These are phyloP conservation scores for Pseudonitzschia multistriata DNA, from an alignment of 108 stramenopile species.

Conservation along the genomic window DNA sequence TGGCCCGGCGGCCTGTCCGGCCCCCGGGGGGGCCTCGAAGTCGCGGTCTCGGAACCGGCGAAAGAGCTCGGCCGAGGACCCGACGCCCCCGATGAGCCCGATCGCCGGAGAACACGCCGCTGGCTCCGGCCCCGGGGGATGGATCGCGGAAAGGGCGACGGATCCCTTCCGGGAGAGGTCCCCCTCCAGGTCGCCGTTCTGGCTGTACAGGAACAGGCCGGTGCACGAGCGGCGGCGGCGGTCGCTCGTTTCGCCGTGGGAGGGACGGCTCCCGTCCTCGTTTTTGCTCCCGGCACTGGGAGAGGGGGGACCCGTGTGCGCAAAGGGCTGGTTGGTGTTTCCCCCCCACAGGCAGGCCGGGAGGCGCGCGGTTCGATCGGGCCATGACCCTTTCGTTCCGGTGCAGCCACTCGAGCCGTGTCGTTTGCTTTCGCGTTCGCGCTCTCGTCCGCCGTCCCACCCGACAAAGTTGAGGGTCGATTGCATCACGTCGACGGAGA, in stretches of 20 bases:
- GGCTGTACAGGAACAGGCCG: slow-evolving; percentile 1
- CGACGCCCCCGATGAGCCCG: slow-evolving; percentile 2
- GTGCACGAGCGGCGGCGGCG: not conserved
- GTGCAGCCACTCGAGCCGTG: not conserved
- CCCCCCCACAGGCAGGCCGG: slow-evolving; percentile 12
- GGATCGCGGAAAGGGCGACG: not conserved
- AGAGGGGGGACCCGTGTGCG: not conserved
- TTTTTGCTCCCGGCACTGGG: not conserved
- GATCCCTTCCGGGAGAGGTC: slow-evolving; percentile 2
- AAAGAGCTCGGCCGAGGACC: slow-evolving; percentile 2
- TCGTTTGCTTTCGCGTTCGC: not conserved
- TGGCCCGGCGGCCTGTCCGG: not conserved
- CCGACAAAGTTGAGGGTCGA: slow-evolving; percentile 22
- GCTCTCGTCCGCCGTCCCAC: slow-evolving; percentile 7
- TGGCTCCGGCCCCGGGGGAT: not conserved
- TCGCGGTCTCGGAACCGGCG: not conserved
- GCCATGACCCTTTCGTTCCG: not conserved
- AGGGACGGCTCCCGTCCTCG: not conserved
- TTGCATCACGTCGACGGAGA: slow-evolving; percentile 7
- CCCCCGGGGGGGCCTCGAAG: not conserved
- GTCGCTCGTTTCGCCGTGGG: not conserved
- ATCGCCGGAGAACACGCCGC: not conserved
- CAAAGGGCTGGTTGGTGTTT: slow-evolving; percentile 18
- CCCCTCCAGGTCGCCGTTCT: slow-evolving; percentile 3
- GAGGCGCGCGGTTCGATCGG: not conserved